Conservation (phyloP, 2,329 filamentous ascomycete genomes). For the Fusarium phyllophilum region DNA sequence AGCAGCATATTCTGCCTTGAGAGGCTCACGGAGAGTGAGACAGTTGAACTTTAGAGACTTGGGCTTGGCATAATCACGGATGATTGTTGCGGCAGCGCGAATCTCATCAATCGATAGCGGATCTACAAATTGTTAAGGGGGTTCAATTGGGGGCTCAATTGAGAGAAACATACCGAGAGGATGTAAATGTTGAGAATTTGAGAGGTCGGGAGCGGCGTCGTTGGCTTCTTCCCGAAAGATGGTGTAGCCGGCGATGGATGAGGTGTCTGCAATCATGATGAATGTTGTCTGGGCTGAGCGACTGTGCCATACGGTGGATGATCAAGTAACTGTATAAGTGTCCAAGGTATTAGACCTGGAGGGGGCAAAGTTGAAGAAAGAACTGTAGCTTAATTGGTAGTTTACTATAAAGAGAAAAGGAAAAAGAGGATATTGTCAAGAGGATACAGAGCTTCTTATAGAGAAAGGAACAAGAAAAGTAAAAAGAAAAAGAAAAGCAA, state of each 20-base stretch:
- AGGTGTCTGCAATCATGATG: slow-evolving; percentile 56
- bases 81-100: slow-evolving; percentile 58
- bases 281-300: slow-evolving; percentile 47
- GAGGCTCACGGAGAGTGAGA: slow-evolving; percentile 73
- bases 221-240: slow-evolving; percentile 56
- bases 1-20: slow-evolving; percentile 70
- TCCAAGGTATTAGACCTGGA: background rate
- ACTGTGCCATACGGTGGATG: slow-evolving; percentile 44
- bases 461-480: slow-evolving; percentile 3
- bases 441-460: slow-evolving; percentile 41
- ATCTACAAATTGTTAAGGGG: slow-evolving; percentile 47
- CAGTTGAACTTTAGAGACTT: slow-evolving; percentile 64
- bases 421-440: background rate
- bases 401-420: background rate
- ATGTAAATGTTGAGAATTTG: slow-evolving; percentile 48
- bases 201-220: slow-evolving; percentile 50
- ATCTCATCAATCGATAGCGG: slow-evolving; percentile 67
- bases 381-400: background rate
- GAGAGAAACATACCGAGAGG: slow-evolving; percentile 48
- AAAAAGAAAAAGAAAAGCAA: background rate
- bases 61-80: slow-evolving; percentile 53
- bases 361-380: background rate
- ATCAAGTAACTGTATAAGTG: background rate
- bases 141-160: background rate
- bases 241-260: slow-evolving; percentile 57